Evolutionary conservation across 768 basidiomycete genomes (phyloP), one percentile per base, ranked within the genome.

Genomic region (Scleroderma bovista): DNA sequence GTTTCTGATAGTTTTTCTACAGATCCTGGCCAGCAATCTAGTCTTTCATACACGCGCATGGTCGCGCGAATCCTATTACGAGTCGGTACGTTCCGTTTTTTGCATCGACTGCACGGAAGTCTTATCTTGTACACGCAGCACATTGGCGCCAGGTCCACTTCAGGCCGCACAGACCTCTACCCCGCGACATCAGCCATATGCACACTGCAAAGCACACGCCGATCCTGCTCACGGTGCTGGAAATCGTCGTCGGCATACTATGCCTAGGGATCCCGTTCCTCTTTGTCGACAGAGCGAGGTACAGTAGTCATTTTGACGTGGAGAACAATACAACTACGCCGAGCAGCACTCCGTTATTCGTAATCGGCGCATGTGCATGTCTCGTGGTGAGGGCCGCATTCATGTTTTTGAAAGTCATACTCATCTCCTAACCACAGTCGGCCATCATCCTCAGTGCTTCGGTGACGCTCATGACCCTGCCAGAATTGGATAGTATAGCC

Each of bases 211-310:
- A 57, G 60, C 20, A 72, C 26, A 60, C 67, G 0, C 66, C 72
- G 0, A 69, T 86, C 60, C 50, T 70, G 24, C 79, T 83, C 36
- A 72, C 71, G 3, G 52, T 81, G 29, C 48, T 79, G 44, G 83
- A 87, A 61, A 63, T 88, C 58, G 26, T 87, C 38, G 64, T 84
- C 49, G 79, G 82, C 0, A 70, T 77, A 54, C 54, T 92, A 20
- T 87, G 86, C 60, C 75, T 92, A 10, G 89, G 89, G 2, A 82
- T 92, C 44, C 89, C 89, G 1, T 89, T 84, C 65, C 65, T 91
- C 50, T 88, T 89, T 70, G 65, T 79, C 55, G 76, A 78, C 46
- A 78, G 81, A 46, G 59, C 74, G 33, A 61, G 58, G 10, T 68
- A 73, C 38, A 65, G 71, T 51, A 75, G 75, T 40, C 64, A 78